Percentiles rank a stretch among this genome's conserved stretches.
Conservation (phyloP, 768 basidiomycete species). For the Heimioporus sp. region DNA sequence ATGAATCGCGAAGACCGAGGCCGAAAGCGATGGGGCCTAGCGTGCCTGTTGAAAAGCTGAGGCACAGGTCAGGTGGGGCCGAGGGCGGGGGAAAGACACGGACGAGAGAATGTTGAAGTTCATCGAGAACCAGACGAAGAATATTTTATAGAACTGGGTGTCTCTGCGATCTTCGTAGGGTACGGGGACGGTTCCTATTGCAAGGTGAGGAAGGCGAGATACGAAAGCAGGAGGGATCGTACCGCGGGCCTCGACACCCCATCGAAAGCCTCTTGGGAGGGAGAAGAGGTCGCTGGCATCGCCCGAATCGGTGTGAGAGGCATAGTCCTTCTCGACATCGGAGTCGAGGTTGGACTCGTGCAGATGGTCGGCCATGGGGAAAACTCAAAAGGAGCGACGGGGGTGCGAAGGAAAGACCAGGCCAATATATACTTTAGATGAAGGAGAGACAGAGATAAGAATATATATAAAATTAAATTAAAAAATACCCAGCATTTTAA, state of each 20-base stretch:
- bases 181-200: constrained; percentile 52
- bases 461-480: not conserved
- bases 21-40: constrained; percentile 63
- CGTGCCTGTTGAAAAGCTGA: constrained; percentile 64
- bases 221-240: not conserved
- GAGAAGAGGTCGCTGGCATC: not conserved
- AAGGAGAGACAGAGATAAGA: constrained; percentile 1
- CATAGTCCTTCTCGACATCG: constrained; percentile 31
- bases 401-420: not conserved
- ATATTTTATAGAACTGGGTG: constrained; percentile 59
- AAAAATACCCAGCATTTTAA: not conserved
- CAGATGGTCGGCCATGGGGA: constrained; percentile 22
- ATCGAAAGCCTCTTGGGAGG: constrained; percentile 21
- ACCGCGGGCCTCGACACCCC: constrained; percentile 35
- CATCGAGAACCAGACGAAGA: constrained; percentile 71
- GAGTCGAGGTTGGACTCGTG: constrained; percentile 20
- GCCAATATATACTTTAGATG: constrained; percentile 10
- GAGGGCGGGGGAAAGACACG: constrained; percentile 7
- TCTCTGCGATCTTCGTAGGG: constrained; percentile 49
- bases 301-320: constrained; percentile 15
- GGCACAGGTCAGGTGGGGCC: not conserved
- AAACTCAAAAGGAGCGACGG: constrained; percentile 1
- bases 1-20: constrained; percentile 60
- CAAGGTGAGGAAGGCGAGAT: not conserved
- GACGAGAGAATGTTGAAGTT: constrained; percentile 65